Conservation (phyloP, 306 rosid species). For the Dicorynia guianensis region DNA sequence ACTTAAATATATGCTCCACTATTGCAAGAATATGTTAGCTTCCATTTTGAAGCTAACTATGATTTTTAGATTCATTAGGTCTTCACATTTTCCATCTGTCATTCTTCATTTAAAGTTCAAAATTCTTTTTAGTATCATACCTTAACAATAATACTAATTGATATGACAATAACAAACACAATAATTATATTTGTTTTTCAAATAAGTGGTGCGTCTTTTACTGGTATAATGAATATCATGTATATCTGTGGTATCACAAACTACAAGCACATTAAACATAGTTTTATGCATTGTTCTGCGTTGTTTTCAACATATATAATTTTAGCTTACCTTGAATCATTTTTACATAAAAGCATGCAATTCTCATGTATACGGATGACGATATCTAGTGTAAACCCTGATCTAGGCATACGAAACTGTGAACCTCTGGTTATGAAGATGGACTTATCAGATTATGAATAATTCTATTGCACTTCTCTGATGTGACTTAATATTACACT, state of each 20-base stretch:
- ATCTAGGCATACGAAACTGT: not conserved
- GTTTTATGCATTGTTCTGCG: slow-evolving; percentile 28
- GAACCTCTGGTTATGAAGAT: not conserved
- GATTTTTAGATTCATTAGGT: not conserved
- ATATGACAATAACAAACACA: not conserved
- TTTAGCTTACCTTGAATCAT: slow-evolving; percentile 10
- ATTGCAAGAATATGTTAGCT: not conserved
- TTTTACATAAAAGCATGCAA: not conserved
- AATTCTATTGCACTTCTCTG: not conserved
- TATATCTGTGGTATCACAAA: not conserved
- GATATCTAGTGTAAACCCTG: not conserved
- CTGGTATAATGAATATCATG: slow-evolving; percentile 14
- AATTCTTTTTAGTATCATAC: slow-evolving; percentile 1
- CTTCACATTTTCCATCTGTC: not conserved
- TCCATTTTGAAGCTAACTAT: not conserved
- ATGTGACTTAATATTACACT: not conserved
- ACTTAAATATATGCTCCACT: slow-evolving; percentile 11
- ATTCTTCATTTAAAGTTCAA: not conserved
- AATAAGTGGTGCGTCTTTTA: not conserved
- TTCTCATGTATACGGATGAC: slow-evolving; percentile 1
- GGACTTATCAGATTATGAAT: slow-evolving; percentile 3
- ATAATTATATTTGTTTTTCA: not conserved
- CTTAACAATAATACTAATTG: not conserved
- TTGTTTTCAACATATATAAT: not conserved
- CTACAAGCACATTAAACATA: not conserved